Conservation (phyloP, 2,329 filamentous ascomycete species). For the Aspergillus arachidicola region DNA sequence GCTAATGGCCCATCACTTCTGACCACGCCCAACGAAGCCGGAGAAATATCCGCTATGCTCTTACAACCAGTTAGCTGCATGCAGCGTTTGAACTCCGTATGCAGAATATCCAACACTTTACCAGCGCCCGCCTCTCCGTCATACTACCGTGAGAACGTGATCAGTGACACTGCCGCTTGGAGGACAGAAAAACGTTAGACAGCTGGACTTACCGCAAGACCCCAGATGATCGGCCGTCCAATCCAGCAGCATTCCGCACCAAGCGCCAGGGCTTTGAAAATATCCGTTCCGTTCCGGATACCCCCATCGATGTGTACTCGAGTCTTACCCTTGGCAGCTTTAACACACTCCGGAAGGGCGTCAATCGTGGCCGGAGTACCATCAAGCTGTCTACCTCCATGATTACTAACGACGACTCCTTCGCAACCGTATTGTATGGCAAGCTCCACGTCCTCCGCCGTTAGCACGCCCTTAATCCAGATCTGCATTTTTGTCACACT, state of each 20-base stretch:
- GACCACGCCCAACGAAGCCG: conserved; percentile 23
- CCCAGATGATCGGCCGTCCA: conserved; percentile 38
- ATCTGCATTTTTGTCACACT: conserved; percentile 52
- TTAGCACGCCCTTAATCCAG: conserved; percentile 34
- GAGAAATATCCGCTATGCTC: conserved; percentile 28
- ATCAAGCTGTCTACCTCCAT: conserved; percentile 43
- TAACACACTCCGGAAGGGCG: conserved; percentile 32
- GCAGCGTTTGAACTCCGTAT: conserved; percentile 34
- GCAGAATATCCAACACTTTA: conserved; percentile 33
- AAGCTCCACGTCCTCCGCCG: conserved; percentile 38
- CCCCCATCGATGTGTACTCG: conserved; percentile 37
- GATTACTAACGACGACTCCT: conserved; percentile 42
- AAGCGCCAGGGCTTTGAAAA: conserved; percentile 41
- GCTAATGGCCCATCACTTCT: conserved; percentile 25
- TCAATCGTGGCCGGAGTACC: conserved; percentile 41
- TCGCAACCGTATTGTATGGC: conserved; percentile 40
- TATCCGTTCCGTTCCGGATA: conserved; percentile 36
- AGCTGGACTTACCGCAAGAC: conserved; percentile 32
- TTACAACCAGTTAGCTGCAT: conserved; percentile 33
- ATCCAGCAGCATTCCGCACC: conserved; percentile 38
- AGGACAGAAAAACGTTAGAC: background rate
- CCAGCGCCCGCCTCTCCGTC: conserved; percentile 36
- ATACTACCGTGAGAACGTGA: conserved; percentile 18
- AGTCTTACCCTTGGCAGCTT: conserved; percentile 35
- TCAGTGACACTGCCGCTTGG: background rate